Evolutionary conservation across 2,329 filamentous ascomycete genomes (phyloP).

Genomic region (Conoideocrella luteorostrata): DNA sequence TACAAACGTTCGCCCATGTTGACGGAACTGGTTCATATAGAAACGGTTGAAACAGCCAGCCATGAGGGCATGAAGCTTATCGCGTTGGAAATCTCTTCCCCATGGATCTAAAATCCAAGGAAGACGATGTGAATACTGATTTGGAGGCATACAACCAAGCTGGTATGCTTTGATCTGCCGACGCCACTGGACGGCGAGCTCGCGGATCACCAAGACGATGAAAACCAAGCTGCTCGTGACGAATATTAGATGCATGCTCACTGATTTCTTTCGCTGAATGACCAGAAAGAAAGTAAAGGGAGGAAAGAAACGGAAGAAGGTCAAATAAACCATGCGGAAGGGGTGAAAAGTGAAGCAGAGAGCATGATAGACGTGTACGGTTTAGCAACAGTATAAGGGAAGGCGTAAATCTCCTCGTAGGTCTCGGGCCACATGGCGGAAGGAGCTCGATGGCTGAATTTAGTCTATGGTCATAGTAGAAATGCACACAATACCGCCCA

Average conservation of each 20-base stretch:
- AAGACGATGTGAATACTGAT: slow-evolving; percentile 6
- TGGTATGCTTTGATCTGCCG: not conserved
- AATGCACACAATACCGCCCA: not conserved
- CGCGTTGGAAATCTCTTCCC: slow-evolving; percentile 3
- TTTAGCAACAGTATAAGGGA: no score
- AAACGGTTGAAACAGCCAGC: slow-evolving; percentile 4
- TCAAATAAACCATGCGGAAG: not conserved
- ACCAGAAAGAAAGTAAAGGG: not conserved
- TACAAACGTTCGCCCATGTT: slow-evolving; percentile 5
- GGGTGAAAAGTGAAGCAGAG: no score
- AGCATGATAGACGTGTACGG: no score
- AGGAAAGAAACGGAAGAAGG: not conserved
- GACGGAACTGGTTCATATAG: slow-evolving; percentile 5
- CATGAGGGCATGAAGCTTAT: slow-evolving; percentile 1
- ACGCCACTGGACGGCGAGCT: not conserved
- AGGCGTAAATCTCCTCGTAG: no score
- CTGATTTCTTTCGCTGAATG: not conserved
- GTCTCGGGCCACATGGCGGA: not conserved
- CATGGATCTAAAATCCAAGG: slow-evolving; percentile 9
- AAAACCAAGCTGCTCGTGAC: not conserved
- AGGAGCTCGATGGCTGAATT: not conserved
- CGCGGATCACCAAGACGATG: not conserved
- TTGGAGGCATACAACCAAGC: slow-evolving; percentile 4
- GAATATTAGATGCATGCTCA: not conserved
- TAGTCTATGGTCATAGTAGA: not conserved